phyloP scores from a whole-genome alignment of 352 stramenopile genomes.

The Pythium insidiosum region DNA sequence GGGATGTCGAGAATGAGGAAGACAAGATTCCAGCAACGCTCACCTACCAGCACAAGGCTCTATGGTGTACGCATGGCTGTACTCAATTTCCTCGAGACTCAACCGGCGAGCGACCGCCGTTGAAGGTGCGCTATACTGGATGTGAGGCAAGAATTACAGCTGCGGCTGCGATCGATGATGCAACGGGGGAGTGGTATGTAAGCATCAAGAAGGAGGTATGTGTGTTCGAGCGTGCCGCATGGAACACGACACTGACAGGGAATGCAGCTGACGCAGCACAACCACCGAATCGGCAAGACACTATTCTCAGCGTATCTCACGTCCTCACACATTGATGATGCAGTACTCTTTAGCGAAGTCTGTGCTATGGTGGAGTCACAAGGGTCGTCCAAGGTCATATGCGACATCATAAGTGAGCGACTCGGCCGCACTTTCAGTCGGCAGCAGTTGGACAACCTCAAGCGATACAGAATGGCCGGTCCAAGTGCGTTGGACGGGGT shows the following conservation, averaged over 20 bases:
- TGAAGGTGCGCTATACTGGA: not conserved
- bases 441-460: constrained; percentile 3
- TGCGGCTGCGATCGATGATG: not conserved
- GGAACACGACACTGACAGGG: too few relatives aligned
- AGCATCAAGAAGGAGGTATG: not conserved
- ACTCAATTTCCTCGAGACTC: too few relatives aligned
- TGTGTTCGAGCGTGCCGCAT: not conserved
- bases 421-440: not conserved
- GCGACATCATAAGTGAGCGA: not conserved
- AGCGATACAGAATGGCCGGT: not conserved
- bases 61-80: not conserved
- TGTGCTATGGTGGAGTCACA: not conserved
- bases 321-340: not conserved
- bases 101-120: not conserved
- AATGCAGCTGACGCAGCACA: too few relatives aligned
- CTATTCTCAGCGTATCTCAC: not conserved
- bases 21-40: not conserved
- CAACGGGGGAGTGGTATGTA: not conserved
- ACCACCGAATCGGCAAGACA: too few relatives aligned
- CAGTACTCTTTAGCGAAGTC: not conserved
- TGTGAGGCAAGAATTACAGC: not conserved
- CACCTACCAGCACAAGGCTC: not conserved
- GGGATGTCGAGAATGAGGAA: too few relatives aligned
- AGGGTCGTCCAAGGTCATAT: not conserved
- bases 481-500: not conserved